phyloP scores from a whole-genome alignment of 108 stramenopile genomes.

The Cyclotella cryptica region DNA sequence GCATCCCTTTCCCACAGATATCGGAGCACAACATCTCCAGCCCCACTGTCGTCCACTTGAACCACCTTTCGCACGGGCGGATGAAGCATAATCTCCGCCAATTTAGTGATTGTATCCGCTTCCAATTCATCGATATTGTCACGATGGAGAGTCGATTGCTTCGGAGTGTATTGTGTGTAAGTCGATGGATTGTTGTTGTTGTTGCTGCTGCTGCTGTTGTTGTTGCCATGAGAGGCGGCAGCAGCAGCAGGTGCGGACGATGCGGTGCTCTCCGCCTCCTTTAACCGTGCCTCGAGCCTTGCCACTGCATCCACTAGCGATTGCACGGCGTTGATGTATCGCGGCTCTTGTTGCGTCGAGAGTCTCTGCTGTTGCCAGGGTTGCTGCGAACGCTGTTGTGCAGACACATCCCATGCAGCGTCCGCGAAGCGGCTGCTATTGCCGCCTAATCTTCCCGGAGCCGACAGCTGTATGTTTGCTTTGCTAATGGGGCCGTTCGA shows the following conservation, averaged over 20 bases:
- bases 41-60: neutral
- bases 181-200: slow-evolving; percentile 8
- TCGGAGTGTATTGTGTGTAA: neutral
- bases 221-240: too few relatives aligned
- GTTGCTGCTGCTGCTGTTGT: slow-evolving; percentile 9
- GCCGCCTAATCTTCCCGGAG: neutral
- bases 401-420: too few relatives aligned
- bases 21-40: neutral
- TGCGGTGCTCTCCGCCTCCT: slow-evolving; percentile 3
- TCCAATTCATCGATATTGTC: slow-evolving; percentile 41
- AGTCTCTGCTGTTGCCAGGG: neutral
- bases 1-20: neutral
- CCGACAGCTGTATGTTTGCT: neutral
- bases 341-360: neutral
- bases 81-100: slow-evolving; percentile 53
- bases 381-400: neutral
- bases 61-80: slow-evolving; percentile 25
- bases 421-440: too few relatives aligned
- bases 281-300: slow-evolving; percentile 2
- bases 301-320: slow-evolving; percentile 14
- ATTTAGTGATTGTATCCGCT: slow-evolving; percentile 11
- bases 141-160: slow-evolving; percentile 8
- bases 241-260: neutral
- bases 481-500: neutral
- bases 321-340: slow-evolving; percentile 21